Evolutionary conservation across 176 grass and related monocot genomes (phyloP).

Genomic region (Musa itinerans): DNA sequence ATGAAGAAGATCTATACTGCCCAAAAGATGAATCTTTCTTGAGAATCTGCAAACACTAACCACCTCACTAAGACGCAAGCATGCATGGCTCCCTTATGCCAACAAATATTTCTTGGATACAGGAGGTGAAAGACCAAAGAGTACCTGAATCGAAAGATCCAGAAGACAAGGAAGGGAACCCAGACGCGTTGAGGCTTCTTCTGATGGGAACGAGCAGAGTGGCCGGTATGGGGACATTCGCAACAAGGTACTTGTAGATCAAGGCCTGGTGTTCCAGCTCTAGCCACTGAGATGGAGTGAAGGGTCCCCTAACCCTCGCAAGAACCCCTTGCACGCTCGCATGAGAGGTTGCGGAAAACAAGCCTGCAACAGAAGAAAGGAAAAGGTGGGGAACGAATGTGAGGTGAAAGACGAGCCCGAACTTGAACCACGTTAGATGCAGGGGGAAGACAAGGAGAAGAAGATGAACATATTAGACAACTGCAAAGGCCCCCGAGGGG

Average conservation of each 20-base stretch:
- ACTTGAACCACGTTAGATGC: neutral
- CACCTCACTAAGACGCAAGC: no score
- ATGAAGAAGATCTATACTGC: no score
- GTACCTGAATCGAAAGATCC: slow-evolving; percentile 6
- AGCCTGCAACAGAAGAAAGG: slow-evolving; percentile 27
- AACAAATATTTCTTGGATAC: no score
- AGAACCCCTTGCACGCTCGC: slow-evolving; percentile 42
- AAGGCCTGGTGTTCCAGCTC: slow-evolving; percentile 87
- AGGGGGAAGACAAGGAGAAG: neutral
- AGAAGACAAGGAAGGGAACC: slow-evolving; percentile 14
- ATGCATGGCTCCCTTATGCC: no score
- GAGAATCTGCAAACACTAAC: no score
- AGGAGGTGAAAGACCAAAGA: neutral
- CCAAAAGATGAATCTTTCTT: no score
- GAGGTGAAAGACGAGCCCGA: neutral
- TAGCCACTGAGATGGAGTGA: slow-evolving; percentile 94
- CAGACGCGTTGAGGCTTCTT: slow-evolving; percentile 53
- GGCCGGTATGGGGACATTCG: slow-evolving; percentile 63
- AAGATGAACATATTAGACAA: neutral
- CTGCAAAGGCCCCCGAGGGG: neutral
- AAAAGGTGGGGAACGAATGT: neutral
- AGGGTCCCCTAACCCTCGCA: slow-evolving; percentile 57
- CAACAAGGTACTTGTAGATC: slow-evolving; percentile 82
- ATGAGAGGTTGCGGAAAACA: slow-evolving; percentile 33
- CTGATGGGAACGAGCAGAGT: slow-evolving; percentile 71